Evolutionary conservation across 345 rosid species (phyloP), one percentile per base, ranked within the genome.

Genomic region (Salix udensis): DNA sequence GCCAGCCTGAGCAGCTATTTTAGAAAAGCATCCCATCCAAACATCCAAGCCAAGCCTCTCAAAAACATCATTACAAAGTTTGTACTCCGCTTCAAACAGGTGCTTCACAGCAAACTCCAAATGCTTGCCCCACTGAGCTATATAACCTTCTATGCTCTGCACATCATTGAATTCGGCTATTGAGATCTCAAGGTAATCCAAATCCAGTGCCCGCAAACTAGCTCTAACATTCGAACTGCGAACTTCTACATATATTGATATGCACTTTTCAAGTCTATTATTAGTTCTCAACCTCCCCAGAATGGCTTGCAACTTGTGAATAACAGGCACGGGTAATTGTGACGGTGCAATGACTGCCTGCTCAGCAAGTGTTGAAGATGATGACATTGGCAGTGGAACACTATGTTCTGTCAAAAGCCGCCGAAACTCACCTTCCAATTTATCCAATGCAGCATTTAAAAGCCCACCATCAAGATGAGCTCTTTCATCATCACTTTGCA

Each of bases 61-160:
- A 80, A 96, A 96, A 37, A 96, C 98, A 80, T 96, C 98, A 46
- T 86, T 92, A 68, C 99, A 94, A 71, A 96, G 94, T 81, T 89
- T 91, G 83, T 87, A 94, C 81, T 96, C 99, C 1, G 95, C 99
- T 84, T 96, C 99, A 52, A 96, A 91, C 83, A 96, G 82, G 86
- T 94, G 97, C 85, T 96, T 96, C 68, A 96, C 99, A 0, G 99
- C 99, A 87, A 96, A 96, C 88, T 94, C 99, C 83, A 96, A 85
- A 92, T 96, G 98, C 76, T 80, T 92, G 34, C 98, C 98, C 99
- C 99, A 96, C 74, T 90, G 94, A 12, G 88, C 90, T 48, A 96
- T 90, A 75, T 92, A 90, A 9, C 85, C 89, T 76, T 96, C 98
- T 76, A 96, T 96, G 84, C 92, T 89, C 86, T 94, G 98, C 75